A percentile compares a stretch with the other conserved stretches of the same genome.
Conservation (phyloP, 2,329 filamentous ascomycete genomes). For the Fusarium pilosicola region DNA sequence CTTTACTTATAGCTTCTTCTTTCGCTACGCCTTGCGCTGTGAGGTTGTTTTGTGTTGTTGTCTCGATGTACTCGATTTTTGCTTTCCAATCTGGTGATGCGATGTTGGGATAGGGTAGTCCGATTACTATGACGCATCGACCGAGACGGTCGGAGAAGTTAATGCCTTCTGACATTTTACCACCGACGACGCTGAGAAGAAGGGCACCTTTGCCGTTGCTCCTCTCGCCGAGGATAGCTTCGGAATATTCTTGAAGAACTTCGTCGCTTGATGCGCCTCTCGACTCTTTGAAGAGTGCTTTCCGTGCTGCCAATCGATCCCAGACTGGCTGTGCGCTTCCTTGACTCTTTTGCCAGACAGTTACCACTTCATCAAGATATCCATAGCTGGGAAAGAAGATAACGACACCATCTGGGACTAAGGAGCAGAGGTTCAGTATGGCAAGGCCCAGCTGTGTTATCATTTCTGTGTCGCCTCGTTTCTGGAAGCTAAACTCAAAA, state of each 20-base stretch:
- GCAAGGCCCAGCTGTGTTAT: slow-evolving; percentile 79
- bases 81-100: slow-evolving; percentile 92
- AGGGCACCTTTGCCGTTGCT: slow-evolving; percentile 70
- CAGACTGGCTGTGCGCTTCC: slow-evolving; percentile 59
- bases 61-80: slow-evolving; percentile 86
- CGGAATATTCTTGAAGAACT: slow-evolving; percentile 77
- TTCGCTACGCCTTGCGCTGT: slow-evolving; percentile 29
- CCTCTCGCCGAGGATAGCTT: slow-evolving; percentile 66
- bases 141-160: slow-evolving; percentile 95
- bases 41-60: slow-evolving; percentile 58
- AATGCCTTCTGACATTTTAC: slow-evolving; percentile 96
- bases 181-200: slow-evolving; percentile 89
- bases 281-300: slow-evolving; percentile 70
- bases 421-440: slow-evolving; percentile 75
- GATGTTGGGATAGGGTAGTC: slow-evolving; percentile 91
- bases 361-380: slow-evolving; percentile 81
- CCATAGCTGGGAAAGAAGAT: slow-evolving; percentile 96
- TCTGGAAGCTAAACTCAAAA: slow-evolving; percentile 91
- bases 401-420: slow-evolving; percentile 88
- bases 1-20: slow-evolving; percentile 44
- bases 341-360: slow-evolving; percentile 64
- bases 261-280: slow-evolving; percentile 71
- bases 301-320: slow-evolving; percentile 66
- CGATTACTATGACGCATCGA: slow-evolving; percentile 89
- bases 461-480: slow-evolving; percentile 74